These are phyloP conservation scores for Baorangia bicolor DNA, from an alignment of 768 basidiomycete species.

Conservation along the genomic window DNA sequence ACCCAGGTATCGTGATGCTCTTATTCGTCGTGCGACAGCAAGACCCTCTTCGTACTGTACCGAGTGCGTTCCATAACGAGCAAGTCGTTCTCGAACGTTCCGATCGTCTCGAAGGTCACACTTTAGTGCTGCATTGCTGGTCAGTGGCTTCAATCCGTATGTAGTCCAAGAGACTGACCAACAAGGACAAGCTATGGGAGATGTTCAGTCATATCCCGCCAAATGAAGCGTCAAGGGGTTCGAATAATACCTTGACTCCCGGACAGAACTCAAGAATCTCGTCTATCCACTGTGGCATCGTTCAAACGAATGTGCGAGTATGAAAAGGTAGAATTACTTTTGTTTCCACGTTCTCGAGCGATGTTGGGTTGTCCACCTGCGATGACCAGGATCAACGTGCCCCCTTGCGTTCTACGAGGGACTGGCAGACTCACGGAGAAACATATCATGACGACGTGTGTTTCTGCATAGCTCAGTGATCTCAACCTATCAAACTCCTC, in stretches of 20 bases:
- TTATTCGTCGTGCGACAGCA: constrained; percentile 84
- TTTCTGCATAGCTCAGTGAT: constrained; percentile 95
- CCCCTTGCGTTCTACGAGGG: neutral
- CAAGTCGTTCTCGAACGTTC: constrained; percentile 66
- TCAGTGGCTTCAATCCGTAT: constrained; percentile 9
- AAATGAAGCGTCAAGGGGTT: neutral
- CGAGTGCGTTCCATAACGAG: constrained; percentile 64
- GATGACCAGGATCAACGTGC: neutral
- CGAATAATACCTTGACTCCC: constrained; percentile 76
- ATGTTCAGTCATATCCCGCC: constrained; percentile 3
- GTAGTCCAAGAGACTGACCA: constrained; percentile 50
- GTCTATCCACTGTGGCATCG: constrained; percentile 78
- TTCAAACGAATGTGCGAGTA: neutral
- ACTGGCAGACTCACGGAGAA: constrained; percentile 66
- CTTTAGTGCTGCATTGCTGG: constrained; percentile 67
- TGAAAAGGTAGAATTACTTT: constrained; percentile 51
- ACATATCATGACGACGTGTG: constrained; percentile 94
- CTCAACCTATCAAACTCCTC: constrained; percentile 94
- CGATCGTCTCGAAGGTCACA: constrained; percentile 92
- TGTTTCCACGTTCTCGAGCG: constrained; percentile 91
- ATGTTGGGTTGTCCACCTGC: constrained; percentile 91
- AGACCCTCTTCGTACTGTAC: constrained; percentile 94
- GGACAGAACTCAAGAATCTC: constrained; percentile 92
- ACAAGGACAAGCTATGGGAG: constrained; percentile 73
- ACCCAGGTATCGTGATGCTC: constrained; percentile 92